Evolutionary conservation across 2,329 filamentous ascomycete genomes (phyloP).

Genomic region (Claviceps humidiphila): DNA sequence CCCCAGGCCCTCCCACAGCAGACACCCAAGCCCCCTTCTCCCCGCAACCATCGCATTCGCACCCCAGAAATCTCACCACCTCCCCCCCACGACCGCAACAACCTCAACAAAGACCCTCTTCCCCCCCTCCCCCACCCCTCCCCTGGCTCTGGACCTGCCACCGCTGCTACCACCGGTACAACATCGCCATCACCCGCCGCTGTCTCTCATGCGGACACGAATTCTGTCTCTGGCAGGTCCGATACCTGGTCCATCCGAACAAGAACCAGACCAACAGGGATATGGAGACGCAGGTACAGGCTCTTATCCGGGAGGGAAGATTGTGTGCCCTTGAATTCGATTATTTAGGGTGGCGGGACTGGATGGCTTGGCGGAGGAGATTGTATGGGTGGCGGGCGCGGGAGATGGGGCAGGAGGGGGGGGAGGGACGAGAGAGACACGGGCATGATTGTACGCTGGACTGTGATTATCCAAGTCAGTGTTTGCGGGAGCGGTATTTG

Average conservation of each 20-base stretch:
- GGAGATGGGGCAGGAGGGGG: background rate
- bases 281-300: too few relatives aligned
- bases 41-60: background rate
- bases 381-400: background rate
- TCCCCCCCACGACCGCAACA: too few relatives aligned
- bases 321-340: slow-evolving; percentile 19
- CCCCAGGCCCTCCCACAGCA: background rate
- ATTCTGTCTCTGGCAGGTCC: slow-evolving; percentile 16
- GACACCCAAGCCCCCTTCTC: background rate
- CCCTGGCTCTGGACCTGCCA: slow-evolving; percentile 23
- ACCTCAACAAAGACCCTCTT: too few relatives aligned
- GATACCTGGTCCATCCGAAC: background rate
- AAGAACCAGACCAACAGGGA: too few relatives aligned
- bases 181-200: slow-evolving; percentile 19
- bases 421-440: background rate
- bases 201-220: slow-evolving; percentile 26
- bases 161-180: slow-evolving; percentile 15
- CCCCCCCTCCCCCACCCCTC: slow-evolving; percentile 1
- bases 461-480: slow-evolving; percentile 14
- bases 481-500: slow-evolving; percentile 6
- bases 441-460: slow-evolving; percentile 11
- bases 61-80: too few relatives aligned
- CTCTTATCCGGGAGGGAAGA: too few relatives aligned
- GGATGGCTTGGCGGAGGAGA: slow-evolving; percentile 1
- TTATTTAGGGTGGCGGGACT: slow-evolving; percentile 9